A percentile compares a stretch with the other conserved stretches of the same genome.
Conservation (phyloP, 31 red algal genomes). For the Pterothamnion heteromorphum region DNA sequence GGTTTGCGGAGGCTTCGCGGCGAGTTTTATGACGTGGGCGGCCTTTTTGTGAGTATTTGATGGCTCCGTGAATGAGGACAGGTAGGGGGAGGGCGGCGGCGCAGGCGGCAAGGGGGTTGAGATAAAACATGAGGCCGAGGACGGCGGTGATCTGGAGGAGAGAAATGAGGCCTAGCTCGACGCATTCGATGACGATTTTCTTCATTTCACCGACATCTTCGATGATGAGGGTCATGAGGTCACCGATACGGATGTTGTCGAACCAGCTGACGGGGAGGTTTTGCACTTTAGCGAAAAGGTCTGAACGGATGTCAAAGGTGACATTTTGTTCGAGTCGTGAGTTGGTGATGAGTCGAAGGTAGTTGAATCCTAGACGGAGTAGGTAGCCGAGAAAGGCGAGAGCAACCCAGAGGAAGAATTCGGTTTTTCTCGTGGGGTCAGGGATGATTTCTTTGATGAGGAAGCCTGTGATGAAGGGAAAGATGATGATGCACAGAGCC, state of each 20-base stretch:
- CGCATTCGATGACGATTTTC: background rate
- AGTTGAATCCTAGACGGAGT: no score
- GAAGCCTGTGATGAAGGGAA: background rate
- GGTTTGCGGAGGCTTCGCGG: background rate
- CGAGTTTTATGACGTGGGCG: background rate
- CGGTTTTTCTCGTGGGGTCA: background rate
- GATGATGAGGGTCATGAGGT: background rate
- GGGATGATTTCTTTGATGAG: background rate
- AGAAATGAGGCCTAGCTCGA: background rate
- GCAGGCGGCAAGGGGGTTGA: background rate
- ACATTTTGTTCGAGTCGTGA: background rate
- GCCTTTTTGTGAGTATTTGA: background rate
- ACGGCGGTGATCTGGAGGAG: background rate
- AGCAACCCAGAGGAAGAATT: background rate
- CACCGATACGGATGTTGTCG: slow-evolving; percentile 14
- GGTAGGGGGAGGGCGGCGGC: background rate
- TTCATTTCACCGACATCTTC: slow-evolving; percentile 37
- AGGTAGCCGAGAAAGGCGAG: background rate
- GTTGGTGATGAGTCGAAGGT: background rate
- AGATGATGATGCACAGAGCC: background rate
- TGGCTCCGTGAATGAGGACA: background rate
- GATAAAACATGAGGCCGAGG: background rate
- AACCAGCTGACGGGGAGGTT: slow-evolving; percentile 23
- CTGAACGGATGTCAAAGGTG: background rate
- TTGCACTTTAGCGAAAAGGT: background rate